A percentile compares a stretch with the other conserved stretches of the same genome.
phyloP scores from a whole-genome alignment of 371 early-diverging fungal genomes.

The Mortierella sp. region DNA sequence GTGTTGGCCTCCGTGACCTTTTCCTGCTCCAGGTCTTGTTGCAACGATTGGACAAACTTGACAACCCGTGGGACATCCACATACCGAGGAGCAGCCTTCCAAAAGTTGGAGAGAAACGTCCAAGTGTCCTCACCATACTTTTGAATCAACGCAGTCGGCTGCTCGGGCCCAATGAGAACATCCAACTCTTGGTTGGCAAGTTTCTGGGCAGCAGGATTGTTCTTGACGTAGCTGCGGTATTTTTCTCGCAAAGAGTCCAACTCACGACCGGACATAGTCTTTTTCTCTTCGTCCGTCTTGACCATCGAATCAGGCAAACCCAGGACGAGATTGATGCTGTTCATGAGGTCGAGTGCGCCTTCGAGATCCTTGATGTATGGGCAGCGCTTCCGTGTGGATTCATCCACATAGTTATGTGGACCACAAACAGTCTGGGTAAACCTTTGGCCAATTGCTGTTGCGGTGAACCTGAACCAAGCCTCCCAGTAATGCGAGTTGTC shows the following conservation, averaged over 20 bases:
- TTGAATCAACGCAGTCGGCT: background rate
- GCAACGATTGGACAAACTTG: constrained; percentile 14
- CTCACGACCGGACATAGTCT: background rate
- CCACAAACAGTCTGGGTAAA: constrained; percentile 56
- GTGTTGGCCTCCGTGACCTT: background rate
- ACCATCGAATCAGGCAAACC: constrained; percentile 22
- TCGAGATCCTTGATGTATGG: constrained; percentile 21
- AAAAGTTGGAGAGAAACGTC: constrained; percentile 3
- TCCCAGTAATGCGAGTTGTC: constrained; percentile 56
- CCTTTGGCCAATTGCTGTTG: constrained; percentile 60
- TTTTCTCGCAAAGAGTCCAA: background rate
- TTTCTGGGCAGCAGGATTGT: constrained; percentile 4
- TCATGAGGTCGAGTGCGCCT: constrained; percentile 2
- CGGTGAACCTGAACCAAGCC: constrained; percentile 60
- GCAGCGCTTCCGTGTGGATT: constrained; percentile 24
- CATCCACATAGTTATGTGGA: constrained; percentile 37
- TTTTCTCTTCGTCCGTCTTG: constrained; percentile 14
- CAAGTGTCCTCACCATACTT: constrained; percentile 22
- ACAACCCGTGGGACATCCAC: constrained; percentile 22
- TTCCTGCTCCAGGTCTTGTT: constrained; percentile 18
- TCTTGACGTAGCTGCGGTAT: constrained; percentile 3
- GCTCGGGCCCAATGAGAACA: constrained; percentile 3
- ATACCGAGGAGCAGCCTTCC: constrained; percentile 34
- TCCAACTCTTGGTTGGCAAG: constrained; percentile 25
- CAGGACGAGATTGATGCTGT: background rate